These are phyloP conservation scores for Cucumis melo DNA, from an alignment of 306 rosid species.

Conservation along the genomic window DNA sequence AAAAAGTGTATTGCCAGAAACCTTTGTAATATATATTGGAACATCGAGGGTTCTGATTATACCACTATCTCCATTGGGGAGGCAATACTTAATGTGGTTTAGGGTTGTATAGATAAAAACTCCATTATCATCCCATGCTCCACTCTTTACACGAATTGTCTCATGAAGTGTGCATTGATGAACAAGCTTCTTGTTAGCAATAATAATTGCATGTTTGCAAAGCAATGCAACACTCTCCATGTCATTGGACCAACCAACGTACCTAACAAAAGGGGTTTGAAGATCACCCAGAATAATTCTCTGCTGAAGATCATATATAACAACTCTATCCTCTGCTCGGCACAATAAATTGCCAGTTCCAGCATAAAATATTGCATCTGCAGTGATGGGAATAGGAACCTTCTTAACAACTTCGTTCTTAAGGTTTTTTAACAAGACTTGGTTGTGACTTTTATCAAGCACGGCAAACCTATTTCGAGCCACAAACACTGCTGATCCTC, in stretches of 20 bases:
- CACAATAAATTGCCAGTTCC: conserved; percentile 78
- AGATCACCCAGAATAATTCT: conserved; percentile 68
- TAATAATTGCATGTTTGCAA: conserved; percentile 80
- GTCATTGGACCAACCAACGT: conserved; percentile 76
- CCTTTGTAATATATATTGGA: conserved; percentile 82
- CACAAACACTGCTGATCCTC: conserved; percentile 87
- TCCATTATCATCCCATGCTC: conserved; percentile 94
- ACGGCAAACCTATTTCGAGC: conserved; percentile 88
- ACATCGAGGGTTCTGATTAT: conserved; percentile 76
- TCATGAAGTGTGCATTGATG: conserved; percentile 90
- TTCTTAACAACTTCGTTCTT: conserved; percentile 64
- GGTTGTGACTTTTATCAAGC: conserved; percentile 69
- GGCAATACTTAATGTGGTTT: conserved; percentile 83
- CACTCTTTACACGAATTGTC: conserved; percentile 91
- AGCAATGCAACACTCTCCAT: conserved; percentile 87
- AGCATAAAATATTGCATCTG: conserved; percentile 86
- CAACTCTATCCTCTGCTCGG: conserved; percentile 72
- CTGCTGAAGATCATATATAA: conserved; percentile 75
- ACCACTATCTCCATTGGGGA: conserved; percentile 87
- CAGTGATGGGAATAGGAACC: conserved; percentile 48
- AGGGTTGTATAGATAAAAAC: conserved; percentile 78
- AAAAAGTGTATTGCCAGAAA: conserved; percentile 56
- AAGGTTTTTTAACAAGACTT: conserved; percentile 49
- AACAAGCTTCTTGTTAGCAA: conserved; percentile 76
- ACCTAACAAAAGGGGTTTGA: conserved; percentile 77